Base-by-base conservation (phyloP, 1,139 yeast species). In the Yarrowia galli region DNA sequence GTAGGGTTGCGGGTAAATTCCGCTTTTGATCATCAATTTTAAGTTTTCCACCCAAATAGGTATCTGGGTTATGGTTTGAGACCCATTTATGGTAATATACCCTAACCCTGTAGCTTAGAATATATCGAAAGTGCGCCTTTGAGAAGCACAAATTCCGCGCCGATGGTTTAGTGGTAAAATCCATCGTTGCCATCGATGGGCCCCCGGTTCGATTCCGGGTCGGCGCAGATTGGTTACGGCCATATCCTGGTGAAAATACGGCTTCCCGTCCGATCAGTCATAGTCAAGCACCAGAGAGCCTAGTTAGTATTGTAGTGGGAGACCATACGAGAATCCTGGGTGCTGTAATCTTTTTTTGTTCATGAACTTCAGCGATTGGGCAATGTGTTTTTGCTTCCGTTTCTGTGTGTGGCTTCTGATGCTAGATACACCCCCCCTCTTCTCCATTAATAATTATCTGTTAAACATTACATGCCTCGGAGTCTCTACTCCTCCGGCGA, bases 211-310 rank as follows among this genome's bases (percentile, higher is more conserved):
- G 46, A 54, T 54, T 54, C 61, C 61, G 61, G 61, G 61, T 54
- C 61, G 61, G 61, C 61, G 61, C 61, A 54, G 48, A 40, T 40
- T 25, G 61, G 61, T 54, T 54, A 54, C 61, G 61, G 61, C 61
- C 61, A 54, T 54, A 54, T 54, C 61, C 61, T 54, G 61, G 61
- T 54, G 61, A 54, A 54, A 54, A 40, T 54, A 56, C 49, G 63
- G 63, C 49, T 56, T 56, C 48, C 49, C 49, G 63, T 56, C 63
- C 63, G 63, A 56, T 56, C 63, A 56, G 63, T 49, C 63, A 56
- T 56, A 56, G 63, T 56, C 63, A 56, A 56, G 63, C 63, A 56
- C 63, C 63, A 56, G 63, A 56, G 63, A 56, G 63, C 63, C 63
- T 56, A 56, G 63, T 56, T 56, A 56, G 63, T 56, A 56, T 56